These are phyloP conservation scores for Fusarium annulatum DNA, from an alignment of 2,329 filamentous ascomycete genomes.

Conservation along the genomic window DNA sequence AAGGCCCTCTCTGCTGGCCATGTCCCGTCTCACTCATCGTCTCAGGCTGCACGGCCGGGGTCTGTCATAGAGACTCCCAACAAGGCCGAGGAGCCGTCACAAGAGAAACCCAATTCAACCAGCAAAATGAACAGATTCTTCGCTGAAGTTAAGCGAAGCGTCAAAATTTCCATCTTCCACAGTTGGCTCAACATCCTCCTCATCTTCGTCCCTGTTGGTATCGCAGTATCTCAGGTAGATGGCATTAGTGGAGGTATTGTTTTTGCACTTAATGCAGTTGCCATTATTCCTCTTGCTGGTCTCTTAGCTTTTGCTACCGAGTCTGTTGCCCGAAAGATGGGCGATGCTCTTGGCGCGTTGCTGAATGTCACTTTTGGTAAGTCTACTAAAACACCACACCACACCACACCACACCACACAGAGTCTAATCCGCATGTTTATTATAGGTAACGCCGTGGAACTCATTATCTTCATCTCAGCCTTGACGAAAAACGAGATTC, in stretches of 20 bases:
- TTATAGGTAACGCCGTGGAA: constrained; percentile 70
- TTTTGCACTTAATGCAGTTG: constrained; percentile 80
- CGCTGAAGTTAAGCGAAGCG: constrained; percentile 61
- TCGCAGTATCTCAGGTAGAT: constrained; percentile 67
- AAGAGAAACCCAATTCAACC: constrained; percentile 48
- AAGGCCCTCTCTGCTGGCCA: constrained; percentile 41
- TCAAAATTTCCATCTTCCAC: constrained; percentile 70
- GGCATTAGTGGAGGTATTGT: constrained; percentile 69
- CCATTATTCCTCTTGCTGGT: constrained; percentile 79
- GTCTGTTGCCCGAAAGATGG: constrained; percentile 77
- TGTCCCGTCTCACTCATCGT: constrained; percentile 55
- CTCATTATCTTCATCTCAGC: constrained; percentile 73
- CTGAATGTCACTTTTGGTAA: constrained; percentile 82
- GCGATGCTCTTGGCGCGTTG: constrained; percentile 77
- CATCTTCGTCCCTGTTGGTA: constrained; percentile 82
- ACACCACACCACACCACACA: background rate
- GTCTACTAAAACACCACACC: background rate
- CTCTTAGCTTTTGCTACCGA: constrained; percentile 80
- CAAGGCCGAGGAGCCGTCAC: constrained; percentile 30
- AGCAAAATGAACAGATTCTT: constrained; percentile 53
- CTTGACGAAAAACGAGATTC: constrained; percentile 71
- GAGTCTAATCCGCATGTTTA: background rate
- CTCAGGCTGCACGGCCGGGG: constrained; percentile 66
- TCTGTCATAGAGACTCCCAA: constrained; percentile 59
- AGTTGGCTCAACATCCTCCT: constrained; percentile 84